These are phyloP conservation scores for Euryodendron excelsum DNA, from an alignment of 148 eudicot genomes.

Conservation along the genomic window DNA sequence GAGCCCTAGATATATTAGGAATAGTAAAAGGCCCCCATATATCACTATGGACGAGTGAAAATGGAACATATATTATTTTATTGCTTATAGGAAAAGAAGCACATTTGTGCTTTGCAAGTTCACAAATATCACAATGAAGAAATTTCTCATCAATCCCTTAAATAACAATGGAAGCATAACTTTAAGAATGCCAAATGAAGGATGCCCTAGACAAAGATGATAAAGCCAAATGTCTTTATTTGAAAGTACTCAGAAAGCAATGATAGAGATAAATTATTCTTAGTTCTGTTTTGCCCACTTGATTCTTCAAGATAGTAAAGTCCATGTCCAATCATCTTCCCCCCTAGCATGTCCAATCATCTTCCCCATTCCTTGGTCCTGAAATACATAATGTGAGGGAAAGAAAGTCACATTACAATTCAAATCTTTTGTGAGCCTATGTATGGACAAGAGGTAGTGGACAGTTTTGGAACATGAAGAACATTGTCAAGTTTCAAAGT, in stretches of 20 bases:
- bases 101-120: conserved; percentile 19
- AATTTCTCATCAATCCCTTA: neutral
- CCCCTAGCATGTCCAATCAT: conserved; percentile 14
- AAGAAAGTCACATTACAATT: neutral
- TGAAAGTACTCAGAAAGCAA: neutral
- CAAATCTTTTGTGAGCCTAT: neutral
- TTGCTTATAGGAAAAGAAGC: conserved; percentile 5
- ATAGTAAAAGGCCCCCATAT: conserved; percentile 1
- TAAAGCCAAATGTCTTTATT: conserved; percentile 6
- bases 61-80: neutral
- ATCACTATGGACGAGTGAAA: conserved; percentile 8
- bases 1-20: neutral
- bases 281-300: neutral
- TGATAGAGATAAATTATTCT: neutral
- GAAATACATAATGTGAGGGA: neutral
- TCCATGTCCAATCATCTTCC: neutral
- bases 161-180: neutral
- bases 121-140: conserved; percentile 1
- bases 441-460: neutral
- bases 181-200: neutral
- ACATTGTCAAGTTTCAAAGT: neutral
- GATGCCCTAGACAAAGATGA: neutral
- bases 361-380: neutral
- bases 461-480: neutral
- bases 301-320: neutral